phyloP scores from a whole-genome alignment of 2,329 filamentous ascomycete genomes.

The Coniochaeta sp. region DNA sequence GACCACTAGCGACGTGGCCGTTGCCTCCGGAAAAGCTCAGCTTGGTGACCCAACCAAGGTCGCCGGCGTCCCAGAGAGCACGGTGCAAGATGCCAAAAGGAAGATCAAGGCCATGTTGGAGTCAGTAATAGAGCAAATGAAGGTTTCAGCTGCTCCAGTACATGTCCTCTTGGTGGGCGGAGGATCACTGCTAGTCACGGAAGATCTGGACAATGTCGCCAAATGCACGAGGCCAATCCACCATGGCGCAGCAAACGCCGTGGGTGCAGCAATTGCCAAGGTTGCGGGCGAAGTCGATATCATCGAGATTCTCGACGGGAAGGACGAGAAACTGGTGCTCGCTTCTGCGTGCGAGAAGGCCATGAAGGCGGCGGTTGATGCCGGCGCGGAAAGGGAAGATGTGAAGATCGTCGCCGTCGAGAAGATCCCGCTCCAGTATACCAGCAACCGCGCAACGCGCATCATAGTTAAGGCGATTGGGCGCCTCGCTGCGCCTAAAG shows the following conservation, averaged over 20 bases:
- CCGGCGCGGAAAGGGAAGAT: background rate
- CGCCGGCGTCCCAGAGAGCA: slow-evolving; percentile 13
- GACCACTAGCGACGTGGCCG: slow-evolving; percentile 47
- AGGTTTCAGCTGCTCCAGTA: slow-evolving; percentile 44
- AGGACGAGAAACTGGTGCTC: background rate
- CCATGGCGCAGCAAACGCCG: slow-evolving; percentile 51
- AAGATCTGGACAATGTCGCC: slow-evolving; percentile 39
- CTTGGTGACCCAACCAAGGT: slow-evolving; percentile 24
- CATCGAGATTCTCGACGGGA: background rate
- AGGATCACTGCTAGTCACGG: slow-evolving; percentile 44
- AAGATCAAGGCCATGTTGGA: slow-evolving; percentile 27
- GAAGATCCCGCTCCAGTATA: slow-evolving; percentile 15
- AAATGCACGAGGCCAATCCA: slow-evolving; percentile 43
- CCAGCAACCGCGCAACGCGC: slow-evolving; percentile 13
- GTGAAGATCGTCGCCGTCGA: slow-evolving; percentile 2
- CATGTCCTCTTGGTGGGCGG: slow-evolving; percentile 51
- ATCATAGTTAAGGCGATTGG: slow-evolving; percentile 15
- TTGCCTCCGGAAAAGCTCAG: slow-evolving; percentile 23
- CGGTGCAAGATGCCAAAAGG: slow-evolving; percentile 16
- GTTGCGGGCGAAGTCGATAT: slow-evolving; percentile 2
- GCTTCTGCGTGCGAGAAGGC: background rate
- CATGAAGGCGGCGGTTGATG: background rate
- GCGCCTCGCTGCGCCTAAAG: slow-evolving; percentile 6
- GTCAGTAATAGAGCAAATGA: slow-evolving; percentile 45
- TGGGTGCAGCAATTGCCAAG: slow-evolving; percentile 52